Base-by-base conservation (phyloP, 768 basidiomycete species). In the Pleurotus platypus region DNA sequence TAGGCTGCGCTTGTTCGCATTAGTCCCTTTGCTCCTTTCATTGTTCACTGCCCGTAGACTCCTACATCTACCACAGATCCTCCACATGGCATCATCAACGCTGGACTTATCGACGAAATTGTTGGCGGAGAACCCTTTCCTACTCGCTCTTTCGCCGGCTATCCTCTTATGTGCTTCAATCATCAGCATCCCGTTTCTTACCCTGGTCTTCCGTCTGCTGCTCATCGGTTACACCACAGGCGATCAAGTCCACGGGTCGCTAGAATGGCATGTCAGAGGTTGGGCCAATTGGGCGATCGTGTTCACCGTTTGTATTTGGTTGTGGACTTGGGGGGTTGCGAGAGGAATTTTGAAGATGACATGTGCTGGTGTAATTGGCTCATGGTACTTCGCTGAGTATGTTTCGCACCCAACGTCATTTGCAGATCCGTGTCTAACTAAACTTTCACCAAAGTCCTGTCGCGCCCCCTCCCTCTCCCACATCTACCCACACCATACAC, bases 361-460 rank as follows among this genome's bases (percentile, higher is more conserved):
- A 2, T 83, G 86, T 57, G 87, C 92, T 0, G 88, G 87, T 27
- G 90, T 94, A 3, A 82, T 98, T 35, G 94, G 93, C 1, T 86
- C 88, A 46, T 98, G 94, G 94, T 97, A 96, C 67, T 96, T 92
- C 61, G 71, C 77, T 27, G 75, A 79, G 78, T 79, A 64, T 49
- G 78, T 71, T 68, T 58, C n/a, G 48, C 12, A 24, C 42, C 56
- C 13, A 1, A 20, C n/a, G 5, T 51, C 48, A 20, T 39, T 9
- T 57, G 9, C 20, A 20, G 46, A 8, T 46, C 20, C 20, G 3
- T 2, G 3, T 57, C 27, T 58, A 39, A 45, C 39, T 30, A 20
- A 56, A 15, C 7, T 11, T 15, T 49, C 37, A 39, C 55, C 58
- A 72, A 24, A 54, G 76, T 59, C 72, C 71, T 18, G 62, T 66